Percentiles rank a stretch among this genome's conserved stretches.
These are phyloP conservation scores for Rutstroemia sp. DNA, from an alignment of 2,329 filamentous ascomycete genomes.

Conservation along the genomic window DNA sequence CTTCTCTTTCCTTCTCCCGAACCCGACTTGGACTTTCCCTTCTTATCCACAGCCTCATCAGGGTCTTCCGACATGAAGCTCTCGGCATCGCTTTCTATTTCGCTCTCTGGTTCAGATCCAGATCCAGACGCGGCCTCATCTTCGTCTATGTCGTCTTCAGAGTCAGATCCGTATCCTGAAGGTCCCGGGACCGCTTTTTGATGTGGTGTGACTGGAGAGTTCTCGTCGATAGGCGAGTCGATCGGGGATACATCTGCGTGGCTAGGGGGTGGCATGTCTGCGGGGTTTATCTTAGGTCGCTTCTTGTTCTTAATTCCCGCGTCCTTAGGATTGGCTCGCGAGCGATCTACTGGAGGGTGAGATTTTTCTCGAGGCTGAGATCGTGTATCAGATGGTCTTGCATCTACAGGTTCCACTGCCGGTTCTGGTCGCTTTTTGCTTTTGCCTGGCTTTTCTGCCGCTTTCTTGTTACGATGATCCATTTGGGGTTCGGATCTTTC, in stretches of 20 bases:
- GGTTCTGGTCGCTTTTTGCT: too few species aligned
- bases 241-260: neutral
- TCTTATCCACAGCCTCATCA: neutral
- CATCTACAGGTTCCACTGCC: too few species aligned
- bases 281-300: neutral
- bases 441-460: too few species aligned
- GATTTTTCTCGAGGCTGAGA: too few species aligned
- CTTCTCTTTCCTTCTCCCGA: neutral
- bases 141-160: neutral
- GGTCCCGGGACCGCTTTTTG: too few species aligned
- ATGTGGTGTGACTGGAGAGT: neutral
- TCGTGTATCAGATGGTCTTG: too few species aligned
- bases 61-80: neutral
- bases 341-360: too few species aligned
- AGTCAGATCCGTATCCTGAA: neutral
- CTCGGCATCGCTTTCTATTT: neutral
- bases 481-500: too few species aligned
- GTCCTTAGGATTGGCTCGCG: too few species aligned
- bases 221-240: neutral
- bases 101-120: too few species aligned
- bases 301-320: neutral
- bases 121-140: too few species aligned
- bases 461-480: too few species aligned
- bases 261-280: neutral
- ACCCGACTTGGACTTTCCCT: neutral